A percentile compares a stretch with the other conserved stretches of the same genome.
Evolutionary conservation across 805 yeast genomes (phyloP).

Genomic region (Barnettozyma botsteinii): DNA sequence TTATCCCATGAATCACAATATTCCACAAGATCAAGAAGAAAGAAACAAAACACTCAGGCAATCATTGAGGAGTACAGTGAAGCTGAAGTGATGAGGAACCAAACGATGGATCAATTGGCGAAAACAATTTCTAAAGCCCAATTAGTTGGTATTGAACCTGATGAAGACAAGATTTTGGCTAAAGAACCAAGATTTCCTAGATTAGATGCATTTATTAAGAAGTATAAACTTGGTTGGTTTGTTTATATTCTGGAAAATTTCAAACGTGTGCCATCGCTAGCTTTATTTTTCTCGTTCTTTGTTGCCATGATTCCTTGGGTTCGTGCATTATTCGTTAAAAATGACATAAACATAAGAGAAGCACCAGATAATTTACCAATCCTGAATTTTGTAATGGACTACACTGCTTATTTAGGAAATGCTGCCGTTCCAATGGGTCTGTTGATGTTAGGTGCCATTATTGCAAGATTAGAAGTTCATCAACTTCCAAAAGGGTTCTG

Average conservation of each 20-base stretch:
- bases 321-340: conserved; percentile 58
- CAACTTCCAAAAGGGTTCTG: conserved; percentile 65
- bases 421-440: conserved; percentile 90
- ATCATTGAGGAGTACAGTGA: conserved; percentile 23
- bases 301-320: conserved; percentile 87
- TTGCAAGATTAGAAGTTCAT: conserved; percentile 63
- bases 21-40: conserved; percentile 16
- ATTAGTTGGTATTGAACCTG: conserved; percentile 17
- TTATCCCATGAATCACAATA: conserved; percentile 14
- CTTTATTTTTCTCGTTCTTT: conserved; percentile 58
- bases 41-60: conserved; percentile 15
- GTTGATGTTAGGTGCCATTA: conserved; percentile 77
- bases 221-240: conserved; percentile 29
- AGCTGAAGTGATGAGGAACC: conserved; percentile 16
- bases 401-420: conserved; percentile 69
- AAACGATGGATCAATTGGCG: conserved; percentile 13
- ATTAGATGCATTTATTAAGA: conserved; percentile 21
- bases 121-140: conserved; percentile 18
- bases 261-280: conserved; percentile 63
- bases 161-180: conserved; percentile 2
- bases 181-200: conserved; percentile 4
- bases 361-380: conserved; percentile 90
- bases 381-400: conserved; percentile 78
- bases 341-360: conserved; percentile 44
- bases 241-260: conserved; percentile 43